A percentile compares a stretch with the other conserved stretches of the same genome.
phyloP scores from a whole-genome alignment of 2,329 filamentous ascomycete genomes.

The Nannizzia gypsea region DNA sequence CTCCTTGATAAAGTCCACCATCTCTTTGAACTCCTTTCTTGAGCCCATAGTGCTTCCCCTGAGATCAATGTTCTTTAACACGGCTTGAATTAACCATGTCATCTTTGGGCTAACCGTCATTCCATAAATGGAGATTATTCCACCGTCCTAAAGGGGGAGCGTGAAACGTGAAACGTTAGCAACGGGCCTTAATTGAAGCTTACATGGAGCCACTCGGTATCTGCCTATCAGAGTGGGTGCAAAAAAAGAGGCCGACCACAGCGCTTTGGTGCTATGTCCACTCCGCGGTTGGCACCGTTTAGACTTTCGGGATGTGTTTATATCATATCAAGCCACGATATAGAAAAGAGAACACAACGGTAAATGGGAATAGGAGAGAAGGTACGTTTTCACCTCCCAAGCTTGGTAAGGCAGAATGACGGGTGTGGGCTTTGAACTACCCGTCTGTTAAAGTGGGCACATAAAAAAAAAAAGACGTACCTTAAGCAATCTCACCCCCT shows the following conservation, averaged over 20 bases:
- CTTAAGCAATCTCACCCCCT: slow-evolving; percentile 57
- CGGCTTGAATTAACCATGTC: slow-evolving; percentile 72
- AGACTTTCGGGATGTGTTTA: neutral
- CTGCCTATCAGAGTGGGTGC: neutral
- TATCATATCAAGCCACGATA: neutral
- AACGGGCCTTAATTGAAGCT: slow-evolving; percentile 2
- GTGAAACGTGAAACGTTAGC: slow-evolving; percentile 3
- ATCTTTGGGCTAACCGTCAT: slow-evolving; percentile 83
- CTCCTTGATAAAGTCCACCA: slow-evolving; percentile 68
- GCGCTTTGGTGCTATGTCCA: neutral
- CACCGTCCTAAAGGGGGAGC: slow-evolving; percentile 46
- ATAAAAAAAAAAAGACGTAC: slow-evolving; percentile 24
- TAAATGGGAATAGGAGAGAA: neutral
- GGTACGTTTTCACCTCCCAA: neutral
- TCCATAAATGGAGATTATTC: slow-evolving; percentile 75
- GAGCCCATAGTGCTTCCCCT: slow-evolving; percentile 86
- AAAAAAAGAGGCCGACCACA: neutral
- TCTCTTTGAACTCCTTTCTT: slow-evolving; percentile 75
- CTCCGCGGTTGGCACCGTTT: neutral
- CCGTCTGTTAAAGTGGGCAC: neutral
- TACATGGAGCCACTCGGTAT: neutral
- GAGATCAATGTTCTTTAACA: slow-evolving; percentile 79
- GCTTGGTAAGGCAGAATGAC: neutral
- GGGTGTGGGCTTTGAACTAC: neutral
- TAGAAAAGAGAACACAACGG: neutral